These are phyloP conservation scores for Microbotryum saponariae DNA, from an alignment of 1,284 basidiomycete genomes.

Conservation along the genomic window DNA sequence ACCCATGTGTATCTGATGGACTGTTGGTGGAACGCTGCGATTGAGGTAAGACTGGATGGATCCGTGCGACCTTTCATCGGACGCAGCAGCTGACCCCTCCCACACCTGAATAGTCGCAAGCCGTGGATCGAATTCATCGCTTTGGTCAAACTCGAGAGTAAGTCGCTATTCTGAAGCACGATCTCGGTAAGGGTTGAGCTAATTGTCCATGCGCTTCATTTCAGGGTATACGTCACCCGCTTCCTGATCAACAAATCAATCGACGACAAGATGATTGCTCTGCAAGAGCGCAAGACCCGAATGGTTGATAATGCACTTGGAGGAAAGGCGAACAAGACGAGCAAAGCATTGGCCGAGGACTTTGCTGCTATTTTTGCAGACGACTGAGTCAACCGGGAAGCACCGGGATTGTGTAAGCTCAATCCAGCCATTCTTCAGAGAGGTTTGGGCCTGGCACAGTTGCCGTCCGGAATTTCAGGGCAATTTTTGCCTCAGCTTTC, in stretches of 20 bases:
- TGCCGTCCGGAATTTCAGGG: no score
- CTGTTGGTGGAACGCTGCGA: slow-evolving; percentile 26
- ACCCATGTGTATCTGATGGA: slow-evolving; percentile 32
- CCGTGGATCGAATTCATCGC: slow-evolving; percentile 36
- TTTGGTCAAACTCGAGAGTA: slow-evolving; percentile 33
- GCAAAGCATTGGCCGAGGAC: slow-evolving; percentile 29
- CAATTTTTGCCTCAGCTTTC: no score
- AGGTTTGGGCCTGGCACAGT: no score
- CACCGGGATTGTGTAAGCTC: no score
- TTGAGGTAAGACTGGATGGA: neutral
- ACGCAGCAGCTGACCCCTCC: neutral
- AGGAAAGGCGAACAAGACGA: slow-evolving; percentile 14
- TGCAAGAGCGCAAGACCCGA: slow-evolving; percentile 34
- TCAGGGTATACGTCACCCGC: slow-evolving; percentile 30
- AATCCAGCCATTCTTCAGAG: no score
- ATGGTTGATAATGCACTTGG: slow-evolving; percentile 34
- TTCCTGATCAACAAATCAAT: slow-evolving; percentile 33
- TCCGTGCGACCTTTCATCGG: neutral
- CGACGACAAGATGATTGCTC: slow-evolving; percentile 33
- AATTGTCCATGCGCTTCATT: neutral
- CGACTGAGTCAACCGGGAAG: no score
- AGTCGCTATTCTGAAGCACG: neutral
- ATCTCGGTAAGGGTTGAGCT: neutral
- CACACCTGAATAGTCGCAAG: slow-evolving; percentile 28
- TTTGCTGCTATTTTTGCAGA: slow-evolving; percentile 27